Percentiles rank a stretch among this genome's conserved stretches.
Conservation (phyloP, 192 early-diverging fungal species). For the Glomus cerebriforme region DNA sequence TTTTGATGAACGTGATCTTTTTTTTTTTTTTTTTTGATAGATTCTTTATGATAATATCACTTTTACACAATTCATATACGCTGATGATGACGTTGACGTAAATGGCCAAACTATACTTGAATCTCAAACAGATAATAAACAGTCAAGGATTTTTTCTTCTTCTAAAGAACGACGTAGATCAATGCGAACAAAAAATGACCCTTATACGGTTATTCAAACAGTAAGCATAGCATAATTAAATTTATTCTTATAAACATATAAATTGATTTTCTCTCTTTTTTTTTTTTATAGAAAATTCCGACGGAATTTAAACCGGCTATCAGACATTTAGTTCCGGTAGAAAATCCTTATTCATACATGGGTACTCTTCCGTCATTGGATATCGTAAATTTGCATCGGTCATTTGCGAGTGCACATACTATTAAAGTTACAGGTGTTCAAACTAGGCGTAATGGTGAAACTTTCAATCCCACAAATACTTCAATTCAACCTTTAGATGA, state of each 20-base stretch:
- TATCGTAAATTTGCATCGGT: background rate
- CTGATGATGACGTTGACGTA: constrained; percentile 52
- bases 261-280: background rate
- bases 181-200: constrained; percentile 36
- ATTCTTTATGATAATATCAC: constrained; percentile 64
- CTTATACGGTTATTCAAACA: constrained; percentile 47
- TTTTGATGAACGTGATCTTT: background rate
- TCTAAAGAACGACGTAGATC: constrained; percentile 32
- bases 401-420: constrained; percentile 4
- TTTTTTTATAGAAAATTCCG: constrained; percentile 2
- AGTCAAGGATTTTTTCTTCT: constrained; percentile 10
- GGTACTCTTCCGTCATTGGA: constrained; percentile 13
- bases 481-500: constrained; percentile 17
- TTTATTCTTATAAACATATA: no score
- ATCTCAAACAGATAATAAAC: constrained; percentile 22
- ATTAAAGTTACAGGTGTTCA: constrained; percentile 21
- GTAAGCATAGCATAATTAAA: no score
- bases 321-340: constrained; percentile 2
- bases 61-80: constrained; percentile 55
- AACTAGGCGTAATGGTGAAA: constrained; percentile 5
- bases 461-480: constrained; percentile 2
- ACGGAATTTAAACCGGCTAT: constrained; percentile 22
- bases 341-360: constrained; percentile 29
- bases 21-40: constrained; percentile 31
- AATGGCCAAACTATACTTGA: constrained; percentile 40